phyloP scores from a whole-genome alignment of 371 early-diverging fungal genomes.

The Circinella umbellata region DNA sequence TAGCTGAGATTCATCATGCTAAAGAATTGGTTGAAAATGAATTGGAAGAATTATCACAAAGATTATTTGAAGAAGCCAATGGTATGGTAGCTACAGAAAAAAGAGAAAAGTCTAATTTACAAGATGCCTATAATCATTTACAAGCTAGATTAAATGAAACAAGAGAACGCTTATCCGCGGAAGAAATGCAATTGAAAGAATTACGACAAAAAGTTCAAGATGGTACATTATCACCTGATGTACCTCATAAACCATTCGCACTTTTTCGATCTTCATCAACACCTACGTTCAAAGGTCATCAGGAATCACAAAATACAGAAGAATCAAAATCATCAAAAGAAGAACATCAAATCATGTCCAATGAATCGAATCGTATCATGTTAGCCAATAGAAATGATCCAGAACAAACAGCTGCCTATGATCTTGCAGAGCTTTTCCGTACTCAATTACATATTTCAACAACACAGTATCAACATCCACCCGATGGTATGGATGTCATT shows the following conservation, averaged over 20 bases:
- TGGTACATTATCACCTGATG: constrained; percentile 18
- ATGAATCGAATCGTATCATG: too few relatives aligned
- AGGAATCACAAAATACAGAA: too few relatives aligned
- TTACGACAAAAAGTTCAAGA: constrained; percentile 72
- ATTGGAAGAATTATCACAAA: constrained; percentile 82
- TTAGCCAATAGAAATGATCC: constrained; percentile 4
- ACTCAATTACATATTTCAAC: constrained; percentile 6
- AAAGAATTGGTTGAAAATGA: constrained; percentile 85
- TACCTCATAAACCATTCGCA: not conserved
- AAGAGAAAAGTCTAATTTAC: constrained; percentile 61
- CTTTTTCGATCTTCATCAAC: not conserved
- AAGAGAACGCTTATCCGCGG: constrained; percentile 66
- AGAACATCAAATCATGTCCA: too few relatives aligned
- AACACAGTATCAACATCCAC: not conserved
- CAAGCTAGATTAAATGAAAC: constrained; percentile 69
- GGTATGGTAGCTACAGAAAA: constrained; percentile 82
- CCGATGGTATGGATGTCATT: constrained; percentile 57
- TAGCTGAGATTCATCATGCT: constrained; percentile 87
- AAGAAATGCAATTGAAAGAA: constrained; percentile 78
- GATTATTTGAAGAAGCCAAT: constrained; percentile 89
- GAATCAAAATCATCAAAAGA: too few relatives aligned
- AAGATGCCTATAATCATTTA: constrained; percentile 59
- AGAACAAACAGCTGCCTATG: constrained; percentile 21
- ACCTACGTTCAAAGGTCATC: too few relatives aligned
- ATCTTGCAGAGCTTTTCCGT: constrained; percentile 22